Evolutionary conservation across 1,139 yeast genomes (phyloP), one percentile per base, ranked within the genome.

Genomic region (Geotrichum reessii): DNA sequence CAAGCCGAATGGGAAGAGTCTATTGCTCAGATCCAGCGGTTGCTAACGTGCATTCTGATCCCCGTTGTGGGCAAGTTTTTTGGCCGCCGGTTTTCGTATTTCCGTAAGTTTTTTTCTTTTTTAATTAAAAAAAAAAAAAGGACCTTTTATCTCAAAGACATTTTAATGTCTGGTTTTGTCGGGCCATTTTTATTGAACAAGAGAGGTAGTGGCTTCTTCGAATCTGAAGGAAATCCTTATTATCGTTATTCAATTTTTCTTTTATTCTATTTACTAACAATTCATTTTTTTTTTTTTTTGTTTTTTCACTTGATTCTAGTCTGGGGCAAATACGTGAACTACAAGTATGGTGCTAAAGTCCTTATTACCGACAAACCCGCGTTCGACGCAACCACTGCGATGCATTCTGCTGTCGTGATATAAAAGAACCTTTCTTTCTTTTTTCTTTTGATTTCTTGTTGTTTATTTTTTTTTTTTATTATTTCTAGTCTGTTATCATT

Each of bases 1-100:
- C 91, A 87, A 68, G 79, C 81, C 63, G 91, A 87, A 66, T 87
- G 95, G 95, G 93, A 87, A 58, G 92, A 86, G 66, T 85, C 88
- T 54, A 67, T 87, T 61, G 74, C 76, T 50, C 93, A 87, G 67
- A 69, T 88, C 54, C 80, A 80, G 50, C 79, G 78, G 12, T 75
- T 88, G 50, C 71, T 85, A 22, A 79, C 81, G 56, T 74, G 82
- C 61, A 82, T 87, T 17, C 67, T 87, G 51, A 75, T 87, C 56
- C 96, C 96, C 0, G 71, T 87, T 62, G 68, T 85, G 5, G 95
- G 95, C 42, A 85, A 84, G 70, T 78, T 84, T 47, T 65, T 87
- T 48, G 96, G 96, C 8, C 78, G 95, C 62, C 72, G 85, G 63
- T 75, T 79, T 63, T 84, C 89, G 12, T 76, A 78, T 53, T 70